A percentile compares a stretch with the other conserved stretches of the same genome.
Evolutionary conservation across 768 basidiomycete species (phyloP).

Genomic region (Leccinum subgranulosum): DNA sequence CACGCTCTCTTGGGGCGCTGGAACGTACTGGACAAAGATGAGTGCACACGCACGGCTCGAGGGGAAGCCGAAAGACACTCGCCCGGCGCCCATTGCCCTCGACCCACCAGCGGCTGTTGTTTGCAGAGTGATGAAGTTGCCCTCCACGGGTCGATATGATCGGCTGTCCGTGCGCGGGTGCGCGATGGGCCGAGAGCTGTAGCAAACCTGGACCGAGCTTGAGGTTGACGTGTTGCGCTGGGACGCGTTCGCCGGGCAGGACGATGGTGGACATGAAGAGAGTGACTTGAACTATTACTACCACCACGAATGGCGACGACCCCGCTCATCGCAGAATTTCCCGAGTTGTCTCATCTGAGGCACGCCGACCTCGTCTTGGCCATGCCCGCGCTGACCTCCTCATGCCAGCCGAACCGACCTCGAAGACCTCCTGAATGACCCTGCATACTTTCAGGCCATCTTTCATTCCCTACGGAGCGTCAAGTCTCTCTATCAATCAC

Average conservation of each 20-base stretch:
- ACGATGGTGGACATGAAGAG: slow-evolving; percentile 52
- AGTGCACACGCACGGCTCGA: slow-evolving; percentile 1
- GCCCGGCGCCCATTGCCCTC: slow-evolving; percentile 85
- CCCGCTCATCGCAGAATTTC: slow-evolving; percentile 60
- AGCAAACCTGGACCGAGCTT: slow-evolving; percentile 84
- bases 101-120: slow-evolving; percentile 83
- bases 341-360: slow-evolving; percentile 72
- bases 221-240: slow-evolving; percentile 72
- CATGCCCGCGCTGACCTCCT: slow-evolving; percentile 7
- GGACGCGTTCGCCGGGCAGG: slow-evolving; percentile 79
- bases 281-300: slow-evolving; percentile 1
- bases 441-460: slow-evolving; percentile 80
- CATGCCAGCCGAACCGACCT: slow-evolving; percentile 75
- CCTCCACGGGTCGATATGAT: slow-evolving; percentile 68
- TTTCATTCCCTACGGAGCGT: slow-evolving; percentile 79
- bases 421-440: slow-evolving; percentile 84
- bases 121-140: slow-evolving; percentile 61
- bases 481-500: slow-evolving; percentile 68
- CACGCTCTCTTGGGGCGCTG: slow-evolving; percentile 86
- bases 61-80: slow-evolving; percentile 29
- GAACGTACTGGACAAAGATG: slow-evolving; percentile 66
- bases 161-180: slow-evolving; percentile 15
- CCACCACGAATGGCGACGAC: slow-evolving; percentile 29
- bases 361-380: slow-evolving; percentile 34
- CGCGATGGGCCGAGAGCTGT: slow-evolving; percentile 40